Evolutionary conservation across 352 stramenopile genomes (phyloP).

Genomic region (Globisporangium spiculum): DNA sequence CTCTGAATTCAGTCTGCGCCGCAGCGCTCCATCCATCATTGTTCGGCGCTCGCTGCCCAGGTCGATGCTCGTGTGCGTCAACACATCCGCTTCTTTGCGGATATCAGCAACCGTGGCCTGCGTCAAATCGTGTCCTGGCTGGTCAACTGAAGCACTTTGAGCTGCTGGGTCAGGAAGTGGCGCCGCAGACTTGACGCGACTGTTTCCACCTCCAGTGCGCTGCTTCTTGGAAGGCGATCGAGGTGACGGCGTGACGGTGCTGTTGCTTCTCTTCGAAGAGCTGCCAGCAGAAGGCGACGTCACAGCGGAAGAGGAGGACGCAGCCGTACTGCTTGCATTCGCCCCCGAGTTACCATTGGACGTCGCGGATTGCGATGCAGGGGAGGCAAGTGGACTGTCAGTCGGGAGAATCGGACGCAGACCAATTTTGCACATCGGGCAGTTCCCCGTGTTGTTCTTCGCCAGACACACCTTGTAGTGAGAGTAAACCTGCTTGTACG

Average conservation of each 20-base stretch:
- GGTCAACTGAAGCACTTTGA: constrained; percentile 24
- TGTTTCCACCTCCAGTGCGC: constrained; percentile 35
- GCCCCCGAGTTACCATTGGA: neutral
- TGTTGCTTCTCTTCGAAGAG: constrained; percentile 54
- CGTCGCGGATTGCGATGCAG: constrained; percentile 20
- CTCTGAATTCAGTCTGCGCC: constrained; percentile 33
- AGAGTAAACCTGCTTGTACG: constrained; percentile 81
- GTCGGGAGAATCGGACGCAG: constrained; percentile 51
- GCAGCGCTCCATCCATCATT: constrained; percentile 69
- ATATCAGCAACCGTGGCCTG: constrained; percentile 71
- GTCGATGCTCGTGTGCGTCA: constrained; percentile 84
- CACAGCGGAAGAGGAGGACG: constrained; percentile 10
- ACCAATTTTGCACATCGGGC: constrained; percentile 84
- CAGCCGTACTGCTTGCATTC: neutral
- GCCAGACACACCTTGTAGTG: constrained; percentile 81
- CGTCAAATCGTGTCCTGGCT: constrained; percentile 49
- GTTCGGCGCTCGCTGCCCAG: constrained; percentile 62
- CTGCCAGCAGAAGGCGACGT: constrained; percentile 36
- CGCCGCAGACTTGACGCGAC: constrained; percentile 30
- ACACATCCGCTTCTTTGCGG: constrained; percentile 77
- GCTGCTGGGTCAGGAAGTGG: constrained; percentile 27
- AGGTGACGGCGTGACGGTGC: constrained; percentile 50
- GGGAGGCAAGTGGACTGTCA: constrained; percentile 26
- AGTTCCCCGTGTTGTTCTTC: constrained; percentile 79
- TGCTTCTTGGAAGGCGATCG: constrained; percentile 79